Evolutionary conservation across 1,284 basidiomycete species (phyloP), one percentile per base, ranked within the genome.

Genomic region (Cryptococcus sp.): DNA sequence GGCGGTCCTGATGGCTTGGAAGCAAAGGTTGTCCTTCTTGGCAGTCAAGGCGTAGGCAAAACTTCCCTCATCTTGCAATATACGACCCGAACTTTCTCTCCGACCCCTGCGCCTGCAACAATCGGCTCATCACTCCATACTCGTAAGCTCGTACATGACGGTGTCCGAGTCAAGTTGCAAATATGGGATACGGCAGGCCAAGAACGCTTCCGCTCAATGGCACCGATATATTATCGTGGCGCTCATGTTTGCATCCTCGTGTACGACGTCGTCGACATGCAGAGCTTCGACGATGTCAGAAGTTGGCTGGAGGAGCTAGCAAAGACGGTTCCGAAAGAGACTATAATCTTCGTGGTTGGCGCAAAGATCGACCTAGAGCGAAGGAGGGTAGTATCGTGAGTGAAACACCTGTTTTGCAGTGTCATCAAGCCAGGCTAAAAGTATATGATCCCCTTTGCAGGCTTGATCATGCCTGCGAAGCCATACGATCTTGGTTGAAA

Each of bases 171-270:
- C 19, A 87, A 92, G 53, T 71, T 85, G 39, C 84, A 85, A 69
- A 79, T 85, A 16, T 97, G 93, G 93, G 93, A 98, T 76, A 96
- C 94, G 54, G 94, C 94, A 45, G 94, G 94, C n/a, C 93, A 97
- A 82, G 94, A 98, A 82, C 83, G 93, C 51, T 97, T 96, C 79
- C 84, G 93, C 64, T 91, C 89, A 72, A 93, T 97, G 90, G 93
- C 93, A 68, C 81, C 81, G 6, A 81, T 83, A 61, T 84, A 83
- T 67, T 83, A 83, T 55, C 77, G 82, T 1, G 82, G 82, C 0
- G 79, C 81, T 10, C 78, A 82, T 58, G 82, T 81, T 0, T 82
- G 82, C 3, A 75, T 84, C 16, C 70, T 84, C 25, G 82, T 83
- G 0, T 84, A 78, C 57, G 77, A 79, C 60, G 67, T 71, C 22